These are phyloP conservation scores for Cladosporium sp. DNA, from an alignment of 2,329 filamentous ascomycete genomes.

Conservation along the genomic window DNA sequence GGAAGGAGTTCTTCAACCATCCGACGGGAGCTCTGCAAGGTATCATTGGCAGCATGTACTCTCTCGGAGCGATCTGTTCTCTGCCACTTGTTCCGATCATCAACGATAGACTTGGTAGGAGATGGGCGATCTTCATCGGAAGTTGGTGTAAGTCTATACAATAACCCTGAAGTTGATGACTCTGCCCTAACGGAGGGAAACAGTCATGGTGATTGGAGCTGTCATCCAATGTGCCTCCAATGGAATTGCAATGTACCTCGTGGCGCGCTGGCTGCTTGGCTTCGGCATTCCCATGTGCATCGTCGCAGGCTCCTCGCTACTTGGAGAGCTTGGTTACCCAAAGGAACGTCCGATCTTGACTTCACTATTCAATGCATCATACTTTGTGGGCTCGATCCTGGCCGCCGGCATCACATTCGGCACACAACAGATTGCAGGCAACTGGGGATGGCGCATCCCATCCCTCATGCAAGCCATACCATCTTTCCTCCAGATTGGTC, in stretches of 20 bases:
- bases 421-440: conserved; percentile 38
- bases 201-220: conserved; percentile 52
- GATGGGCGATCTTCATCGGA: conserved; percentile 55
- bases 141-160: conserved; percentile 31
- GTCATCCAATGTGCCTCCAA: conserved; percentile 53
- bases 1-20: conserved; percentile 38
- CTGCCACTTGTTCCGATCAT: conserved; percentile 56
- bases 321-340: conserved; percentile 58
- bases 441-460: conserved; percentile 48
- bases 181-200: neutral
- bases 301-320: conserved; percentile 54
- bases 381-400: conserved; percentile 50
- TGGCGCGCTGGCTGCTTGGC: conserved; percentile 57
- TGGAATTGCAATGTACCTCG: conserved; percentile 53
- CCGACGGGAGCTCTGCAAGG: conserved; percentile 46
- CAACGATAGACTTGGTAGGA: conserved; percentile 53
- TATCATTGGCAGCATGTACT: conserved; percentile 57
- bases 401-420: conserved; percentile 48
- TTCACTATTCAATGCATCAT: conserved; percentile 58
- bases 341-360: conserved; percentile 59
- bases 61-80: conserved; percentile 55
- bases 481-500: conserved; percentile 38
- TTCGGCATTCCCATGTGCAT: conserved; percentile 59
- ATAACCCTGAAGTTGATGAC: too few relatives aligned
- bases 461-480: conserved; percentile 46